phyloP scores from a whole-genome alignment of 1,284 basidiomycete species.

The Mycosarcoma maydis region DNA sequence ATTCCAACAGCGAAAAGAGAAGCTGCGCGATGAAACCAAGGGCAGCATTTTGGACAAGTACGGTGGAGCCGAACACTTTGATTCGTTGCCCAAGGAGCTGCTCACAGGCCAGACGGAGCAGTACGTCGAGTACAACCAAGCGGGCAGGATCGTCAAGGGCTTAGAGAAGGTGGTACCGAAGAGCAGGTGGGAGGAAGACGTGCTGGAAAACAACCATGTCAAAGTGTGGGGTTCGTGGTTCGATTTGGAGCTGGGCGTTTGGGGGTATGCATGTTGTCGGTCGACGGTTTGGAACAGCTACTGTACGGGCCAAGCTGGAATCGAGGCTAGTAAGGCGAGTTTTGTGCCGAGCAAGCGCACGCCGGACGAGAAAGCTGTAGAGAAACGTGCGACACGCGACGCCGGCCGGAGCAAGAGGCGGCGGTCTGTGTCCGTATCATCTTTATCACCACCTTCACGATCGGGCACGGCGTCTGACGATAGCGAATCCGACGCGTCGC shows the following conservation, averaged over 20 bases:
- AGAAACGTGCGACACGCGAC: no score
- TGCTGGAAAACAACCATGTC: slow-evolving; percentile 92
- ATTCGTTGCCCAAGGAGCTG: slow-evolving; percentile 86
- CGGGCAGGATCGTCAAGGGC: slow-evolving; percentile 92
- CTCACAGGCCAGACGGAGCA: slow-evolving; percentile 93
- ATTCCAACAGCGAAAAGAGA: slow-evolving; percentile 90
- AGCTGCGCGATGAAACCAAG: slow-evolving; percentile 85
- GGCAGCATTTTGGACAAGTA: slow-evolving; percentile 74
- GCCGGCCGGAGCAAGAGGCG: not conserved
- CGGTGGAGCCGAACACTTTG: slow-evolving; percentile 92
- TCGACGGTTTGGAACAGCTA: slow-evolving; percentile 86
- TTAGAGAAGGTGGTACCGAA: slow-evolving; percentile 82
- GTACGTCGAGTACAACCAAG: slow-evolving; percentile 95
- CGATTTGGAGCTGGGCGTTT: slow-evolving; percentile 75
- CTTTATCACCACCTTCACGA: not conserved
- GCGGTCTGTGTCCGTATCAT: not conserved
- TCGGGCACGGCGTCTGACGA: not conserved
- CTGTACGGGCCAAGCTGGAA: slow-evolving; percentile 89
- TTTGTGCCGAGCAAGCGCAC: not conserved
- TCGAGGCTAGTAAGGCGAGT: slow-evolving; percentile 74
- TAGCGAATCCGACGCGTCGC: not conserved
- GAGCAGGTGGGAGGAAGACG: slow-evolving; percentile 81
- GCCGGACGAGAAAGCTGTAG: not conserved
- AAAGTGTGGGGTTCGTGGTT: slow-evolving; percentile 97
- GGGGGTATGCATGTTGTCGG: slow-evolving; percentile 97